Conservation (phyloP, 2,329 filamentous ascomycete genomes). For the Dryadomyces quercivorus region DNA sequence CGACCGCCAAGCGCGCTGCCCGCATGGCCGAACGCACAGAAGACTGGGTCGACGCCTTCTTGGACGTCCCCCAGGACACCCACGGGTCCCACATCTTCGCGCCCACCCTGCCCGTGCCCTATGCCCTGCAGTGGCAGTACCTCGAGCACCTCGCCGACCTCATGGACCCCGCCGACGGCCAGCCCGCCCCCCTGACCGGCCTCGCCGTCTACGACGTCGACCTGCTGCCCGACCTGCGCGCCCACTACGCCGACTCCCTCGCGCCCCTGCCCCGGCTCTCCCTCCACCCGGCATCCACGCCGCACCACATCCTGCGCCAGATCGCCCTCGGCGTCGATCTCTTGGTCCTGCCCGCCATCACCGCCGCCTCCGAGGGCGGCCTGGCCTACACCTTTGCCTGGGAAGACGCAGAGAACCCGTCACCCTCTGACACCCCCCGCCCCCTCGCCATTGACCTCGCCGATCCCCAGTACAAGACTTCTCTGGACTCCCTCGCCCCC, state of each 20-base stretch:
- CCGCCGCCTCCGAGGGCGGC: slow-evolving; percentile 65
- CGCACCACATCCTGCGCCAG: slow-evolving; percentile 67
- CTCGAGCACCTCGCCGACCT: slow-evolving; percentile 52
- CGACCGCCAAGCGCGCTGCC: slow-evolving; percentile 56
- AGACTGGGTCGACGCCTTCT: slow-evolving; percentile 66
- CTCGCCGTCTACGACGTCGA: slow-evolving; percentile 70
- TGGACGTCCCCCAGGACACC: slow-evolving; percentile 20
- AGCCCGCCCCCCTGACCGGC: slow-evolving; percentile 38
- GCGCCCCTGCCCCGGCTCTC: slow-evolving; percentile 58
- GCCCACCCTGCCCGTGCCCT: slow-evolving; percentile 62
- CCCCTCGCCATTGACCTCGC: slow-evolving; percentile 74
- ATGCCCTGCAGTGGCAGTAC: slow-evolving; percentile 68
- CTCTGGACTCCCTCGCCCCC: slow-evolving; percentile 47
- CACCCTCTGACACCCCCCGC: slow-evolving; percentile 9
- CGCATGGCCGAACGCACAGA: slow-evolving; percentile 84
- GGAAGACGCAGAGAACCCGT: slow-evolving; percentile 9
- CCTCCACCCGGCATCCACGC: slow-evolving; percentile 55
- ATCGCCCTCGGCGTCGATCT: slow-evolving; percentile 69
- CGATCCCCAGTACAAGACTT: slow-evolving; percentile 45
- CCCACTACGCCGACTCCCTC: slow-evolving; percentile 36
- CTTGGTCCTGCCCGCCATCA: slow-evolving; percentile 55
- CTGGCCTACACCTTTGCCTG: slow-evolving; percentile 75
- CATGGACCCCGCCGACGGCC: slow-evolving; percentile 12
- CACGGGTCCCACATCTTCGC: slow-evolving; percentile 38
- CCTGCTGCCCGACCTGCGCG: slow-evolving; percentile 54